These are phyloP conservation scores for Xylaria palmicola DNA, from an alignment of 495 filamentous ascomycete genomes.

Conservation along the genomic window DNA sequence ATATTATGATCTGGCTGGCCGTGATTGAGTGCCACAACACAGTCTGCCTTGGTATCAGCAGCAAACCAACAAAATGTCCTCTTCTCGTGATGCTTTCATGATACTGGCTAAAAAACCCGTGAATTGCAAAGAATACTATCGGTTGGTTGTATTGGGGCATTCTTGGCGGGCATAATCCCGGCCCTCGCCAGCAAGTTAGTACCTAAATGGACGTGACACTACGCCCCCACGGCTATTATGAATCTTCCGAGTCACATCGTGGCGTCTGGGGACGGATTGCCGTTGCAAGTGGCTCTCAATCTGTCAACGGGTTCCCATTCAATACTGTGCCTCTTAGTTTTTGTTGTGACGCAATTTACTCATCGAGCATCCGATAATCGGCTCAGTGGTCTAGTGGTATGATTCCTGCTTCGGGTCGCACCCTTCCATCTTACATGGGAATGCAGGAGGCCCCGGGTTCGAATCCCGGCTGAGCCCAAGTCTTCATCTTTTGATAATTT, in stretches of 20 bases:
- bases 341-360: background rate
- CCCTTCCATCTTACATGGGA: conserved; percentile 19
- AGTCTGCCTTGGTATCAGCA: conserved; percentile 1
- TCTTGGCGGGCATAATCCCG: conserved; percentile 1
- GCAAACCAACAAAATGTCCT: background rate
- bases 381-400: conserved; percentile 19
- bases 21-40: conserved; percentile 3
- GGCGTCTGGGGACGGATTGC: too few relatives aligned
- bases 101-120: background rate
- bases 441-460: conserved; percentile 21
- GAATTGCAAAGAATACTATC: background rate
- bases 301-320: too few relatives aligned
- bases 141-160: conserved; percentile 7
- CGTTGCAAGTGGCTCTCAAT: too few relatives aligned
- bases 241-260: too few relatives aligned
- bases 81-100: background rate
- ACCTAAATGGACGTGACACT: too few relatives aligned
- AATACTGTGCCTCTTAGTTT: background rate
- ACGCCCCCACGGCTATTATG: too few relatives aligned
- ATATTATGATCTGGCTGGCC: background rate
- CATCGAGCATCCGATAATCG: background rate
- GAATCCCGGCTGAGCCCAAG: conserved; percentile 17
- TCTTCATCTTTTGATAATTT: background rate
- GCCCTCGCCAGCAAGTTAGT: background rate
- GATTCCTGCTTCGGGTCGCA: conserved; percentile 17